Percentiles rank a stretch among this genome's conserved stretches.
These are phyloP conservation scores for Paecilomyces niveus DNA, from an alignment of 2,329 filamentous ascomycete genomes.

Conservation along the genomic window DNA sequence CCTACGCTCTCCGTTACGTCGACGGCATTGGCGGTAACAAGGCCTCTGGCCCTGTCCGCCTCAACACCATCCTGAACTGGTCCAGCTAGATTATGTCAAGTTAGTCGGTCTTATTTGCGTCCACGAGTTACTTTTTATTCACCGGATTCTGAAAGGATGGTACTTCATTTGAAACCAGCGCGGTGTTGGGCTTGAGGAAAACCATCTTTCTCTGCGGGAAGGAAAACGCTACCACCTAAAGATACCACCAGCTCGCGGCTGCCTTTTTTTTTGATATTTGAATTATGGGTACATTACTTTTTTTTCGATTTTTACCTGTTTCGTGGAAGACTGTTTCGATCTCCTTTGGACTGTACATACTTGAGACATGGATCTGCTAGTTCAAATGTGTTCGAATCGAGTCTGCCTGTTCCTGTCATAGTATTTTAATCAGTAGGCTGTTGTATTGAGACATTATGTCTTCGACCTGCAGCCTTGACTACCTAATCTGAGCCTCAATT, in stretches of 20 bases:
- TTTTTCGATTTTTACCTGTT: background rate
- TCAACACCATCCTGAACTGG: constrained; percentile 25
- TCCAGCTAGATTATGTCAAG: background rate
- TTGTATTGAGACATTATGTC: no score
- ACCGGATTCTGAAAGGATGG: background rate
- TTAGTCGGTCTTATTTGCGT: background rate
- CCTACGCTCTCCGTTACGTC: constrained; percentile 15
- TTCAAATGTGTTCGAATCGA: background rate
- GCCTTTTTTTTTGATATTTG: background rate
- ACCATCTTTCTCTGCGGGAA: background rate
- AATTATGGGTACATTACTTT: background rate
- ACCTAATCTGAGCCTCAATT: no score
- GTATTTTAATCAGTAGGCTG: background rate
- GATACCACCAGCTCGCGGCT: background rate
- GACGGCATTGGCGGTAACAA: constrained; percentile 23
- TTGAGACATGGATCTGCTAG: background rate
- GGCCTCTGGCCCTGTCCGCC: constrained; percentile 21
- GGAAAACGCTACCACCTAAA: background rate
- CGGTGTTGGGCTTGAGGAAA: background rate
- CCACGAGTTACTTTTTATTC: background rate
- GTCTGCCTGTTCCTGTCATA: background rate
- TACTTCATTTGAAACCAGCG: background rate
- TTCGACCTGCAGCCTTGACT: no score
- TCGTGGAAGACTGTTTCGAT: background rate
- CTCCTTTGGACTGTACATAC: background rate